Conservation (phyloP, 495 filamentous ascomycete genomes). For the Chaetomidium leptoderma region DNA sequence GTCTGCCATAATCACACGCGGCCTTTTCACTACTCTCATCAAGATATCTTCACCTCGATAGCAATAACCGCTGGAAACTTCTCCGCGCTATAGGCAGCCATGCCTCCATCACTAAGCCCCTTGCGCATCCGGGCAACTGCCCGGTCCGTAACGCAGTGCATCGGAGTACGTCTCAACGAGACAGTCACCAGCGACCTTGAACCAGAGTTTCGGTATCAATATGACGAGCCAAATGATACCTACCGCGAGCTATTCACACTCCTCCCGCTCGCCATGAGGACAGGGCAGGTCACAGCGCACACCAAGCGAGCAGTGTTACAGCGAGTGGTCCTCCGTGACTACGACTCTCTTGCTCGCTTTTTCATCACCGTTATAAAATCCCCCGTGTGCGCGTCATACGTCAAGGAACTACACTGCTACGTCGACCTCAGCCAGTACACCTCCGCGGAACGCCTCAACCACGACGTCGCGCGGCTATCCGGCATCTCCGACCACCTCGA, state of each 20-base stretch:
- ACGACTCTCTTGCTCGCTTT: neutral
- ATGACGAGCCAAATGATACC: neutral
- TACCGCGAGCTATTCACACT: neutral
- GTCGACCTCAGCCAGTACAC: neutral
- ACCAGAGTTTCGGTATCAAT: neutral
- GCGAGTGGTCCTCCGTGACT: neutral
- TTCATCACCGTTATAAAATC: neutral
- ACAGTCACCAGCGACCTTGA: neutral
- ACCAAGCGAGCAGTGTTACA: neutral
- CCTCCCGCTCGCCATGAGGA: neutral
- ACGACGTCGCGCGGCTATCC: neutral
- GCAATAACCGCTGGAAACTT: too few relatives aligned
- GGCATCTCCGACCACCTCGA: neutral
- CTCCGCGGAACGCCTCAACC: neutral
- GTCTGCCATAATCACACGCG: too few relatives aligned
- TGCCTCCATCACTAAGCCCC: too few relatives aligned
- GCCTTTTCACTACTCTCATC: too few relatives aligned
- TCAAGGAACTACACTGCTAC: neutral
- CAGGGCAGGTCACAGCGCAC: neutral
- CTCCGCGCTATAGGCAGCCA: too few relatives aligned
- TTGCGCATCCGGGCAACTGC: neutral
- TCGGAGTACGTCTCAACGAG: neutral
- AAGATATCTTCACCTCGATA: too few relatives aligned
- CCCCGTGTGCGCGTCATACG: neutral
- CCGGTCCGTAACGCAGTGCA: neutral